Base-by-base conservation (phyloP, 345 rosid species). In the Lepidium didymum region DNA sequence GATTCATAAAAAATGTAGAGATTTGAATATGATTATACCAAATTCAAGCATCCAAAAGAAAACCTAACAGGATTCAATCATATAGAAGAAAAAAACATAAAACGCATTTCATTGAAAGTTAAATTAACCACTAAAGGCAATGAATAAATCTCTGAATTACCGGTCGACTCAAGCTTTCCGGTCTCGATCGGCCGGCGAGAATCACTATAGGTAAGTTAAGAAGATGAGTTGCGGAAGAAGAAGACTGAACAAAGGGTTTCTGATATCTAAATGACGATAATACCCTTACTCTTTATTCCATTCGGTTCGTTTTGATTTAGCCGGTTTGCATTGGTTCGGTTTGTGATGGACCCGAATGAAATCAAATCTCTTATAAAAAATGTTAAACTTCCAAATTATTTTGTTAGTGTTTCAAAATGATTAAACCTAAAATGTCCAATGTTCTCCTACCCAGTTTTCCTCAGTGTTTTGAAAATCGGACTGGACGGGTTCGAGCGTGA, bases 111-210 rank as follows among this genome's bases (percentile, higher is more conserved):
- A 36, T 47, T 1, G 1, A 57, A 9, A 35, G 9, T 6, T 29
- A 7, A 31, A 12, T 6, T 45, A 3, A n/a, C n/a, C 1, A 3
- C 8, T 7, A 7, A 7, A 57, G 64, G 12, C 8, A 5, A 58
- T 1, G 10, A 64, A 21, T 34, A 40, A 10, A n/a, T 54, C n/a
- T 43, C 16, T 9, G 63, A 34, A 10, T 67, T 59, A 69, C 74
- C 65, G 63, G 45, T 67, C 13, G 72, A 56, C 27, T 34, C 34
- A 16, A 41, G 34, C 62, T 66, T 14, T 31, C 52, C 66, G 67
- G 55, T 62, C 13, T 45, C 4, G 55, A 46, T 62, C 33, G 44
- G 14, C 63, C 72, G 64, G 73, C 64, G 64, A 68, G 73, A 46
- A 10, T 10, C 0, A 25, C 13, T 5, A 34, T 10, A 0, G 36